Base-by-base conservation (phyloP, 345 rosid species). In the Eucalyptus polyanthemos region DNA sequence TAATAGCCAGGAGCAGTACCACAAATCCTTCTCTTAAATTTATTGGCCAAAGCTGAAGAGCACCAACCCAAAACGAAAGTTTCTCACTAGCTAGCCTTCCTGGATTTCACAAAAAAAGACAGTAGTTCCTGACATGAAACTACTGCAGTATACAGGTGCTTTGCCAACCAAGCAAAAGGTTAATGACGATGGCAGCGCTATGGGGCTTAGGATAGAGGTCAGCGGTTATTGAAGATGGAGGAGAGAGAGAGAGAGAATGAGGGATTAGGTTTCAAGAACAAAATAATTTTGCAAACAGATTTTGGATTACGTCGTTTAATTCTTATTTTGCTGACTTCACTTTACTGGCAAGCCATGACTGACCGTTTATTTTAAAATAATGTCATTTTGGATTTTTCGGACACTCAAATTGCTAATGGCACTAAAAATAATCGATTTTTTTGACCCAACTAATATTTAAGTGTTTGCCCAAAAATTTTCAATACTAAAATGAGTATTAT, bases 201-300 rank as follows among this genome's bases (percentile, higher is more conserved):
- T n/a, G 6, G 6, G 76, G 19, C 19, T n/a, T 65, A 21, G 76
- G 37, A 65, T n/a, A 65, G 76, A 65, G 37, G 76, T 6, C 37
- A 29, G 5, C 76, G 37, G 76, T 29, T 15, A 65, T 29, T 65
- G n/a, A 65, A 65, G 37, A 65, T 65, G 37, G 37, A 65, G 19
- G 76, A n/a, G 72, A n/a, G 76, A 65, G 72, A 34, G 34, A 42
- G 47, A 65, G 31, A 65, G 76, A 65, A 65, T n/a, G 76, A 65
- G 76, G 76, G 76, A 65, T 14, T 65, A 87, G 95, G 27, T 93
- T 62, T 62, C 31, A 62, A 29, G 34, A 29, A 27, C 34, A 62
- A 62, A 62, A 12, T 8, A 13, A 29, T 12, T 62, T 62, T 62
- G 69, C 34, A 62, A 62, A 62, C 8, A 29, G 14, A 62, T 60